Base-by-base conservation (phyloP, 148 eudicot species). In the Salicornia ramosissima region DNA sequence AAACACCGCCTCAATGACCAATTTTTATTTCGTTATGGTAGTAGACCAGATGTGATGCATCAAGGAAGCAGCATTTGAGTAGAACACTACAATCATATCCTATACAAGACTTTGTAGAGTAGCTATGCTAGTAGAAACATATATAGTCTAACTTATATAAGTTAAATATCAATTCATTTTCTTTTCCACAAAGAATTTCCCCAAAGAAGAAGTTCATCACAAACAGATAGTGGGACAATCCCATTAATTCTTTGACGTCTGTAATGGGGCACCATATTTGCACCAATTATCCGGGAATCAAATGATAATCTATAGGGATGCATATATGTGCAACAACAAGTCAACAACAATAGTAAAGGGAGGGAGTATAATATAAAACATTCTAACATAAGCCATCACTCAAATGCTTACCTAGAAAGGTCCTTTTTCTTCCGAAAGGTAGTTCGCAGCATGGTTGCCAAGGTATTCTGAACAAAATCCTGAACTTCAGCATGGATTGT, bases 401-500 rank as follows among this genome's bases (percentile, higher is more conserved):
- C 46, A 53, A 60, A 56, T 47, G 33, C 78, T 69, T 50, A 88
- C 99, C 99, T 87, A 49, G 92, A 88, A 70, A 94, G 85, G 74
- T 94, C 99, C 75, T 94, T 94, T 84, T 94, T 94, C 78, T 83
- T 88, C 72, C 92, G 87, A 69, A 94, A 94, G 79, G 96, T 90
- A 65, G 97, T 94, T 73, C 92, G 86, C 59, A 94, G 54, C 99
- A 94, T 94, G 49, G 85, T 82, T 33, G 99, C 97, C 76, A 94
- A 79, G 66, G 88, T 86, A 78, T 90, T 94, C 77, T 94, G 99
- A 76, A 90, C 99, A 76, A 94, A 94, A 80, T 94, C 99, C 80
- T 94, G 99, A 68, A 94, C 99, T 84, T 94, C 99, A 18, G 96
- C 87, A 82, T 94, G 99, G 69, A 94, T 85, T 34, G 97, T 94